Evolutionary conservation across 257 asterid genomes (phyloP).

Genomic region (Verbascum thapsus): DNA sequence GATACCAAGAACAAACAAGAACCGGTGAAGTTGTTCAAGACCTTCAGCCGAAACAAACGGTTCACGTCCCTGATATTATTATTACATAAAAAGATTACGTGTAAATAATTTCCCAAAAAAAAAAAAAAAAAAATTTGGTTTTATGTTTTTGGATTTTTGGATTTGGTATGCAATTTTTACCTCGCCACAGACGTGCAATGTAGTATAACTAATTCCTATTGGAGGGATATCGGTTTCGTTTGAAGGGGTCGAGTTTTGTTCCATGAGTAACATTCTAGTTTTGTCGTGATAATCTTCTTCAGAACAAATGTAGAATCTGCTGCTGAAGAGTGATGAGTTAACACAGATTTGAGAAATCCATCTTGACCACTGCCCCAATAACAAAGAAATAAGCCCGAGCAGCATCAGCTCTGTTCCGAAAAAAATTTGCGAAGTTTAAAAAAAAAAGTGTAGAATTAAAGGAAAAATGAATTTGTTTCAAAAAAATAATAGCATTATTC

Average conservation of each 20-base stretch:
- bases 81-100: too few relatives aligned
- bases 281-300: slow-evolving; percentile 54
- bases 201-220: slow-evolving; percentile 35
- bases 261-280: slow-evolving; percentile 37
- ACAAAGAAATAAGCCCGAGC: slow-evolving; percentile 83
- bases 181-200: slow-evolving; percentile 73
- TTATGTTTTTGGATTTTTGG: too few relatives aligned
- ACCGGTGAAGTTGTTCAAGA: slow-evolving; percentile 82
- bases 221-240: slow-evolving; percentile 61
- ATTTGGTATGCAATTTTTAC: slow-evolving; percentile 32
- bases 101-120: too few relatives aligned
- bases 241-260: slow-evolving; percentile 24
- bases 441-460: too few relatives aligned
- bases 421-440: not conserved
- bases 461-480: too few relatives aligned
- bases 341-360: slow-evolving; percentile 84
- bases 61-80: slow-evolving; percentile 64
- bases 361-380: slow-evolving; percentile 88
- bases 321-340: slow-evolving; percentile 72
- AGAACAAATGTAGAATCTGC: slow-evolving; percentile 74
- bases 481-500: too few relatives aligned
- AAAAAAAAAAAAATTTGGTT: too few relatives aligned
- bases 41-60: slow-evolving; percentile 92
- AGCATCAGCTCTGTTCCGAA: slow-evolving; percentile 78
- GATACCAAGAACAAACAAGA: slow-evolving; percentile 85